Evolutionary conservation across 2,329 filamentous ascomycete genomes (phyloP), one percentile per base, ranked within the genome.

Genomic region (Sporothrix luriei): DNA sequence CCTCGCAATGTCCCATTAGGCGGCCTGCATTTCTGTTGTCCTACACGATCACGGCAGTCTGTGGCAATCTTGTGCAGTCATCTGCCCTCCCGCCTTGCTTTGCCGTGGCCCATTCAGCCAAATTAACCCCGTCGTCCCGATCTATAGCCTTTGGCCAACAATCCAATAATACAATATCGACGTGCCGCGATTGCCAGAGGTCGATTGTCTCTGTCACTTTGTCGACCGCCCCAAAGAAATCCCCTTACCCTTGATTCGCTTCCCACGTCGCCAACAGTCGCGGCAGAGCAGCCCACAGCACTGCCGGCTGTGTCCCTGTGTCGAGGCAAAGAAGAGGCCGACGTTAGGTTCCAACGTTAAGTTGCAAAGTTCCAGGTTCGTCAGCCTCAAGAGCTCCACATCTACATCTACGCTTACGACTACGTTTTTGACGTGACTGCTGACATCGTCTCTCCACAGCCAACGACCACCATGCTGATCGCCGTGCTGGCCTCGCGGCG

Each of bases 401-500:
- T 19, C 13, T 19, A 48, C 13, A 16, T 48, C 3, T 48, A 48
- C 43, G 16, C 46, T 48, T 19, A 5, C 16, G 19, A 1, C 48
- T 49, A 21, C 46, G 7, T 49, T 16, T n/a, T n/a, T 19, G 7
- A 49, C 48, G 21, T 9, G 48, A 49, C 9, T n/a, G 48, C 48
- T 49, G 19, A 49, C 19, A 19, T 7, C n/a, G 48, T 19, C 6
- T n/a, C 19, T 19, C 7, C 16, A n/a, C 13, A 16, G 6, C 46
- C 29, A 2, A 33, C 46, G n/a, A 1, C n/a, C 29, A 68, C 46
- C n/a, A 76, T 81, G 79, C 78, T 78, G 71, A 77, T 78, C 70
- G 75, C 80, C 57, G 77, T 77, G n/a, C 80, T 81, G 65, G 78
- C 78, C 13, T 77, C 78, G 46, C 78, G 80, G 65, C 78, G 80